Conservation (phyloP, 2,329 filamentous ascomycete genomes). For the Fusarium sp. region DNA sequence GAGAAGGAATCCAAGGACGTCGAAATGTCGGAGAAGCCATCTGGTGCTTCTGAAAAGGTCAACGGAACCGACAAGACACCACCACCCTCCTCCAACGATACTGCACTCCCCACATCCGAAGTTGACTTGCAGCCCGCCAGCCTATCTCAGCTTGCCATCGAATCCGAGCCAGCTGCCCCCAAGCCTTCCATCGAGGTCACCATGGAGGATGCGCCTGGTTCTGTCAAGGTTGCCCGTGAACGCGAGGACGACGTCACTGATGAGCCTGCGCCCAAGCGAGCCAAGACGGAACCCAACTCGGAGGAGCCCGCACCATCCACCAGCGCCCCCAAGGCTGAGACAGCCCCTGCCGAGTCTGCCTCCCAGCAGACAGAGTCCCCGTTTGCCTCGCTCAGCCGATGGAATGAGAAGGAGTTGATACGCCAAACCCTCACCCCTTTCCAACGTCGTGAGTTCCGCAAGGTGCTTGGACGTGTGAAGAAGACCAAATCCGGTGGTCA, state of each 20-base stretch:
- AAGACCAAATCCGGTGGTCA: slow-evolving; percentile 84
- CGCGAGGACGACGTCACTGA: slow-evolving; percentile 78
- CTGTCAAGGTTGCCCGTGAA: slow-evolving; percentile 75
- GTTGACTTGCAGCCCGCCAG: slow-evolving; percentile 51
- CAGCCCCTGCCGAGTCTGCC: slow-evolving; percentile 40
- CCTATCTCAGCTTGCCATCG: slow-evolving; percentile 55
- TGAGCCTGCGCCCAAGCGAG: slow-evolving; percentile 82
- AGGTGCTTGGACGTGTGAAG: slow-evolving; percentile 79
- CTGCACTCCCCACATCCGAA: slow-evolving; percentile 47
- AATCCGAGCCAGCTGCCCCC: slow-evolving; percentile 44
- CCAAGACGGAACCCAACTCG: slow-evolving; percentile 74
- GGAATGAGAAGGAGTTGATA: slow-evolving; percentile 58
- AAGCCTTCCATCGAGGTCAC: slow-evolving; percentile 56
- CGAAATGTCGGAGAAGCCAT: slow-evolving; percentile 43
- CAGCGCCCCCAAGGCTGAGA: slow-evolving; percentile 21
- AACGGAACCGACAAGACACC: slow-evolving; percentile 29
- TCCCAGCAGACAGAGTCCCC: slow-evolving; percentile 33
- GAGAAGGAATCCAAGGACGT: slow-evolving; percentile 36
- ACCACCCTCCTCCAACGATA: slow-evolving; percentile 18
- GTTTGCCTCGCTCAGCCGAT: slow-evolving; percentile 50
- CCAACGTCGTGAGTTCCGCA: slow-evolving; percentile 72
- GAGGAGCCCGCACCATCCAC: slow-evolving; percentile 46
- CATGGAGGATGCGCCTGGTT: slow-evolving; percentile 62
- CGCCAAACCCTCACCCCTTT: slow-evolving; percentile 65
- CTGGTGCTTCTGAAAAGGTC: slow-evolving; percentile 24